Base-by-base conservation (phyloP, 2,329 filamentous ascomycete species). In the Huntiella savannae region DNA sequence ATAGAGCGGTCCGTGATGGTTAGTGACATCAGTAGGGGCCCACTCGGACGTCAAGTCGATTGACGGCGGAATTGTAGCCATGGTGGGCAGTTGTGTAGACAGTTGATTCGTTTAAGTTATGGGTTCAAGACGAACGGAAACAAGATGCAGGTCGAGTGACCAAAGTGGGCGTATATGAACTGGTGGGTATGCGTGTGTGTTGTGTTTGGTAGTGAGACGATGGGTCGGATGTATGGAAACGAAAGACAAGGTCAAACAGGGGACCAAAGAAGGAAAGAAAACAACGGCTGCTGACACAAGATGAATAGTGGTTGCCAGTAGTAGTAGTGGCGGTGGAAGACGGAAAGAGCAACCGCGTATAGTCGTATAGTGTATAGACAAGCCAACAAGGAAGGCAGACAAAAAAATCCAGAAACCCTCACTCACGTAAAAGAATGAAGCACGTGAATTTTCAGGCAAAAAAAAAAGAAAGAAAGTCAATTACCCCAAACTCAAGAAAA, bases 21-120 rank as follows among this genome's bases (percentile, higher is more conserved):
- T 49, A 5, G 48, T 49, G 43, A 49, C 43, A 34, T 49, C 48
- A 35, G 46, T 49, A 13, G 48, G 48, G 40, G 48, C 48, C 48
- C 48, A 49, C 13, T 49, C 48, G n/a, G 48, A 49, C 19, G 44
- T 49, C 15, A 49, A 34, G 28, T 49, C 48, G 7, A 33, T 44
- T 40, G 48, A 35, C 12, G 48, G 48, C 39, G 36, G 48, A 28
- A 28, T 28, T 7, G 44, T 15, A 22, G 43, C 22, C 33, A 45
- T 45, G 19, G 12, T 34, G n/a, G 32, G 11, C 8, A 35, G 17
- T 34, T 33, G 37, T 46, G 19, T 19, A 6, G 16, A 17, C 8
- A 32, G 32, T 47, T 28, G 22, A 1, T 28, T 28, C 22, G 22
- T 22, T 22, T 10, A 28, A 28, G 22, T 28, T 7, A 28, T 28